Conservation (phyloP, 2,329 filamentous ascomycete species). For the Madurella mycetomatis region DNA sequence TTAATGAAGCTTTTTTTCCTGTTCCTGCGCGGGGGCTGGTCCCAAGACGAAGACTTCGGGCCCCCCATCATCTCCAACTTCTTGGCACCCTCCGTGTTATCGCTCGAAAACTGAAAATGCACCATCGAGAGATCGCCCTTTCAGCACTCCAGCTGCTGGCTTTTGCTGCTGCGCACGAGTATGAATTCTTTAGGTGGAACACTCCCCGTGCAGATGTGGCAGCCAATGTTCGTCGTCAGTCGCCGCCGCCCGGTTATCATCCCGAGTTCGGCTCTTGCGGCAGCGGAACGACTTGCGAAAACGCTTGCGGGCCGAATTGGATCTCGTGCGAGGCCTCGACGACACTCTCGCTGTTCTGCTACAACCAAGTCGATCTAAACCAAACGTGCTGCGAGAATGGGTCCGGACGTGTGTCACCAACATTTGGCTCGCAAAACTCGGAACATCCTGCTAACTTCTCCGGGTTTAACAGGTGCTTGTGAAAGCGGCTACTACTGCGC, state of each 20-base stretch:
- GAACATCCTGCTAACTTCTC: background rate
- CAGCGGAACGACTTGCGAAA: slow-evolving; percentile 23
- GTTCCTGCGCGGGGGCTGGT: slow-evolving; percentile 6
- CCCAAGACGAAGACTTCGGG: background rate
- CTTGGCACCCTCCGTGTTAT: slow-evolving; percentile 7
- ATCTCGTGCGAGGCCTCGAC: slow-evolving; percentile 23
- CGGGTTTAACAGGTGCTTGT: slow-evolving; percentile 17
- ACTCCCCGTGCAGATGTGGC: slow-evolving; percentile 1
- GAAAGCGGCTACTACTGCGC: slow-evolving; percentile 25
- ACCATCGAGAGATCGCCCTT: slow-evolving; percentile 1
- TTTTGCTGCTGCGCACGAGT: slow-evolving; percentile 8
- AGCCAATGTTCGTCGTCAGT: slow-evolving; percentile 16
- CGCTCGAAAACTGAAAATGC: slow-evolving; percentile 5
- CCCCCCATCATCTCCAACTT: background rate
- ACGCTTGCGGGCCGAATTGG: slow-evolving; percentile 25
- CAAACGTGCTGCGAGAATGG: slow-evolving; percentile 26
- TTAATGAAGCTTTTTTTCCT: slow-evolving; percentile 8
- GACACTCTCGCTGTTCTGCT: slow-evolving; percentile 24
- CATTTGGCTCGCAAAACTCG: background rate
- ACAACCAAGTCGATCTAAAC: slow-evolving; percentile 23
- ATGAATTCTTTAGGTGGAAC: slow-evolving; percentile 19
- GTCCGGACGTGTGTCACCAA: slow-evolving; percentile 20
- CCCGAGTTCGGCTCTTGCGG: slow-evolving; percentile 26
- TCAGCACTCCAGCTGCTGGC: slow-evolving; percentile 8
- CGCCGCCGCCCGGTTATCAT: slow-evolving; percentile 20